Base-by-base conservation (phyloP, 176 grass and related monocot species). In the Aegilops speltoides region DNA sequence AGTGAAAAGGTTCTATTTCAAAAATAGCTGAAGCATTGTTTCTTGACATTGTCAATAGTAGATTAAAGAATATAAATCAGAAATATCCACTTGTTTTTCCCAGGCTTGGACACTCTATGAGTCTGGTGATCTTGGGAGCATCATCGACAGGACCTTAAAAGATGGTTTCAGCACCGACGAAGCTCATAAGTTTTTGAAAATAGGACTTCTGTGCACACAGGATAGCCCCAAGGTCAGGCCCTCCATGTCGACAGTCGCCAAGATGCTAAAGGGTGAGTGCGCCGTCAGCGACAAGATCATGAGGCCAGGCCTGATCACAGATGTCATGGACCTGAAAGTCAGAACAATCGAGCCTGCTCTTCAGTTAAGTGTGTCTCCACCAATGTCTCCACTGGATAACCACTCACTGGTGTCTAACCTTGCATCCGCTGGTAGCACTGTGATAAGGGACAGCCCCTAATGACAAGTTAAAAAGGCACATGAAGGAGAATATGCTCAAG, bases 261-360 rank as follows among this genome's bases (percentile, higher is more conserved):
- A 82, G 85, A 92, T 92, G 93, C 76, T 98, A 19, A 91, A 74
- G 9, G 90, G 91, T 3, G 78, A 91, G 37, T 87, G 59, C 33
- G 7, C 74, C 11, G 63, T 89, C 31, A 23, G 70, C 13, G 83
- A 82, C 78, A 77, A 77, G 86, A 93, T 98, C 85, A 95, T 59
- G 69, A 95, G 92, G 83, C 93, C 96, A 4, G 91, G 93, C 67
- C 68, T 98, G 60, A 95, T 98, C 82, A 84, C 96, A 76, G 96
- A 98, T 19, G 89, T 95, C 76, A 98, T 92, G 91, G 91, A 95
- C 64, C 86, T 95, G 8, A 94, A 95, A 90, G 67, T 95, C n/a
- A 88, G 89, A 75, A 63, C 75, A 29, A 20, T 59, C 3, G 88
- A 87, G 28, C 83, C 93, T 0, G 6, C 50, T 19, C 50, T 45